Conservation (phyloP, 176 grass and related monocot species). For the Triticum timopheevii region DNA sequence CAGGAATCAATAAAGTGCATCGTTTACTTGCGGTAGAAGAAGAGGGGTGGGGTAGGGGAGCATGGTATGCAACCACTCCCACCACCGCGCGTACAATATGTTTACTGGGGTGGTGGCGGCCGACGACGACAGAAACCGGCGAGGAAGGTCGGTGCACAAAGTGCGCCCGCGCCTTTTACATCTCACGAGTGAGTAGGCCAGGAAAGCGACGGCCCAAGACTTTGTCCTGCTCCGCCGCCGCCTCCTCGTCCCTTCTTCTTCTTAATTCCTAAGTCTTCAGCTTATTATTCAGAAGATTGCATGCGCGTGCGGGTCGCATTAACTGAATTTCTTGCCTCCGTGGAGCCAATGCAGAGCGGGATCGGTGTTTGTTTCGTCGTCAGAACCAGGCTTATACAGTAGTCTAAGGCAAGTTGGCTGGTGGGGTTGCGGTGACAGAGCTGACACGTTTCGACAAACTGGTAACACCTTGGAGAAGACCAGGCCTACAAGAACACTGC, state of each 20-base stretch:
- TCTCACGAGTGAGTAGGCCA: constrained; percentile 36
- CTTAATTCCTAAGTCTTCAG: neutral
- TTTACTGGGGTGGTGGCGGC: constrained; percentile 23
- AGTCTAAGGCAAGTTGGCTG: neutral
- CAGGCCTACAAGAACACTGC: too few species aligned
- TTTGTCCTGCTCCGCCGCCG: neutral
- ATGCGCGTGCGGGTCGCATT: neutral
- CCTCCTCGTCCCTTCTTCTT: neutral
- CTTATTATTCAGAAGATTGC: neutral
- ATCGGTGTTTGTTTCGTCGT: neutral
- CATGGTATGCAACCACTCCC: neutral
- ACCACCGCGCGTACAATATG: neutral
- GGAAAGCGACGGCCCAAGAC: constrained; percentile 22
- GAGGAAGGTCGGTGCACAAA: constrained; percentile 31
- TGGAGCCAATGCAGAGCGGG: constrained; percentile 17
- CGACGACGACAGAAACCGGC: constrained; percentile 59
- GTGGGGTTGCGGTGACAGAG: neutral
- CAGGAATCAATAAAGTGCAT: neutral
- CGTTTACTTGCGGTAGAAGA: constrained; percentile 30
- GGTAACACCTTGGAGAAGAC: too few species aligned
- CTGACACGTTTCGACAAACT: constrained; percentile 17
- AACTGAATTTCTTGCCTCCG: neutral
- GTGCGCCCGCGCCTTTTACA: constrained; percentile 9
- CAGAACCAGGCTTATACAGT: neutral
- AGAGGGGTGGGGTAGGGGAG: neutral